Conservation (phyloP, 1,284 basidiomycete genomes). For the Ustilago curta region DNA sequence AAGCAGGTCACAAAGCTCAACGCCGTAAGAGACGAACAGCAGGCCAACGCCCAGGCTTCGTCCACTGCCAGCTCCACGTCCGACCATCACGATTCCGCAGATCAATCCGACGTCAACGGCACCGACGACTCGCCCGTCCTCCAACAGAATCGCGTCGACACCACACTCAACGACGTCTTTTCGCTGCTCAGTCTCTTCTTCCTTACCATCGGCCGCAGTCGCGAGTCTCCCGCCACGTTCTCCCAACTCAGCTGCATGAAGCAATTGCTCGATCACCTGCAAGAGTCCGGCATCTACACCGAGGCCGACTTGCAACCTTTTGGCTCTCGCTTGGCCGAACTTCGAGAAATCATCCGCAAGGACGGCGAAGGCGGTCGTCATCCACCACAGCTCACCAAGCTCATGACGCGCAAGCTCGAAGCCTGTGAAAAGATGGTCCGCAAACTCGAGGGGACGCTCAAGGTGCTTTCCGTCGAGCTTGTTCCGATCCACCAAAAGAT, state of each 20-base stretch:
- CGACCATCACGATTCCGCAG: constrained; percentile 36
- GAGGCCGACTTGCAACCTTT: constrained; percentile 67
- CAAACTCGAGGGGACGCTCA: constrained; percentile 64
- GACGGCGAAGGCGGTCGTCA: constrained; percentile 79
- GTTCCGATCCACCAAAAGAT: constrained; percentile 75
- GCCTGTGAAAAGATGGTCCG: constrained; percentile 76
- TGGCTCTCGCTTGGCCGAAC: constrained; percentile 59
- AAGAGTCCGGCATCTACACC: constrained; percentile 68
- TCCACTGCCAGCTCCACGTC: constrained; percentile 43
- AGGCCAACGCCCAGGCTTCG: constrained; percentile 40
- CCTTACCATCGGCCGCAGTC: constrained; percentile 67
- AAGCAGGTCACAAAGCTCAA: constrained; percentile 96
- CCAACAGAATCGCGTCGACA: constrained; percentile 66
- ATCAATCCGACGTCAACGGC: constrained; percentile 19
- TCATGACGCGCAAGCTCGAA: constrained; percentile 89
- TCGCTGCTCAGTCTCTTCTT: constrained; percentile 68
- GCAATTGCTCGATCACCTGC: constrained; percentile 67
- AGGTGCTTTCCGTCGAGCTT: constrained; percentile 68
- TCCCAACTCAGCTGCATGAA: constrained; percentile 68
- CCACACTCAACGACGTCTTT: constrained; percentile 68
- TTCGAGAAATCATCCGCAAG: constrained; percentile 64
- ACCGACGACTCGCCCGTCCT: constrained; percentile 47
- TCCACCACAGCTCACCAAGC: constrained; percentile 85
- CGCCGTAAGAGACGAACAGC: constrained; percentile 79
- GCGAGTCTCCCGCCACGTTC: constrained; percentile 66